Evolutionary conservation across 768 basidiomycete species (phyloP).

Genomic region (Tylopilus balloui): DNA sequence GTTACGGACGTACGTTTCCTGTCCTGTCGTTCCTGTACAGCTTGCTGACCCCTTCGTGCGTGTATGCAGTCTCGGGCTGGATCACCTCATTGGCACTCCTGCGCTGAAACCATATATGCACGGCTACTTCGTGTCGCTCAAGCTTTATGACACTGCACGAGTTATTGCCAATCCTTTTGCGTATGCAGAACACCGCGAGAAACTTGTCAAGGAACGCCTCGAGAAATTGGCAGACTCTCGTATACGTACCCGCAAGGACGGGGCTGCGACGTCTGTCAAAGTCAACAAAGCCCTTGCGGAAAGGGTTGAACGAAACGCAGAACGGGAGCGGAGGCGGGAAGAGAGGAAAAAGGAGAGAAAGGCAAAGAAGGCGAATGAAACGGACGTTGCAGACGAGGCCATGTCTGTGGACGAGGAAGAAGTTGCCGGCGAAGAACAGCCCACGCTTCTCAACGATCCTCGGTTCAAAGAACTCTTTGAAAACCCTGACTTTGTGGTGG

Average conservation of each 20-base stretch:
- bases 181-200: conserved; percentile 91
- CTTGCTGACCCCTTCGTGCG: neutral
- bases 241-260: conserved; percentile 75
- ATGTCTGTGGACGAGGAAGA: conserved; percentile 31
- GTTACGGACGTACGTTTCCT: conserved; percentile 64
- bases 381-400: conserved; percentile 29
- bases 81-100: conserved; percentile 91
- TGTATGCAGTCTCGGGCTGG: conserved; percentile 73
- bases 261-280: conserved; percentile 24
- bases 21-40: neutral
- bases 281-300: conserved; percentile 84
- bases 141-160: conserved; percentile 92
- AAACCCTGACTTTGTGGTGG: conserved; percentile 88
- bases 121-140: conserved; percentile 95
- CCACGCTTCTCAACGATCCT: conserved; percentile 71
- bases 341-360: conserved; percentile 50
- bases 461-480: conserved; percentile 90
- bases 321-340: conserved; percentile 51
- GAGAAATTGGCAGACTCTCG: conserved; percentile 91
- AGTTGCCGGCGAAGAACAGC: conserved; percentile 20
- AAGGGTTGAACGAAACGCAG: conserved; percentile 55
- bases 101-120: conserved; percentile 99
- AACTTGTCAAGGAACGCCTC: conserved; percentile 80
- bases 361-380: conserved; percentile 35
- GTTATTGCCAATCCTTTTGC: conserved; percentile 95